Conservation (phyloP, 768 basidiomycete genomes). For the Collybiopsis confluens region DNA sequence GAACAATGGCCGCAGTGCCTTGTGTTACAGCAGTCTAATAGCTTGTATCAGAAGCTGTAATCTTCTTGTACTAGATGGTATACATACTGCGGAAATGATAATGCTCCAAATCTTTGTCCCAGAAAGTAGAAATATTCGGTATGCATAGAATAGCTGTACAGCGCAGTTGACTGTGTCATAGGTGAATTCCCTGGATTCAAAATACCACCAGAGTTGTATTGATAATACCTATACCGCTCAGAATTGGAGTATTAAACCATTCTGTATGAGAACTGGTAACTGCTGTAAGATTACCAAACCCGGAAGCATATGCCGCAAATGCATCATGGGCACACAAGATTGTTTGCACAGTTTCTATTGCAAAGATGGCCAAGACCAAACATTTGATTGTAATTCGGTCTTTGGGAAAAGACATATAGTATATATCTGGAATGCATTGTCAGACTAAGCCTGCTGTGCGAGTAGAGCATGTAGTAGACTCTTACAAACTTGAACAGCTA, state of each 20-base stretch:
- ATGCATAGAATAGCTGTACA: conserved; percentile 29
- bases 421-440: conserved; percentile 19
- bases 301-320: conserved; percentile 22
- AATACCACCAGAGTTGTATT: not conserved
- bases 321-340: conserved; percentile 21
- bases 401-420: conserved; percentile 27
- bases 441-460: not conserved
- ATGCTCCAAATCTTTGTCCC: conserved; percentile 5
- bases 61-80: not conserved
- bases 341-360: conserved; percentile 25
- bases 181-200: not conserved
- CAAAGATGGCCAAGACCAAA: conserved; percentile 24
- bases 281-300: conserved; percentile 22
- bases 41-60: too few species aligned
- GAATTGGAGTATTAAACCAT: conserved; percentile 24
- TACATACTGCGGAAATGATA: not conserved
- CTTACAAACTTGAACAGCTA: conserved; percentile 28
- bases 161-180: conserved; percentile 23
- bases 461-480: not conserved
- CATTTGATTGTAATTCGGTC: conserved; percentile 20
- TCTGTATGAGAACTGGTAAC: conserved; percentile 20
- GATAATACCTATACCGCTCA: conserved; percentile 23
- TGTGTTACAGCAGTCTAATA: not conserved
- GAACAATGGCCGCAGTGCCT: not conserved
- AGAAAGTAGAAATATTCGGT: conserved; percentile 26